Base-by-base conservation (phyloP, 768 basidiomycete genomes). In the Boletus rex-veris region DNA sequence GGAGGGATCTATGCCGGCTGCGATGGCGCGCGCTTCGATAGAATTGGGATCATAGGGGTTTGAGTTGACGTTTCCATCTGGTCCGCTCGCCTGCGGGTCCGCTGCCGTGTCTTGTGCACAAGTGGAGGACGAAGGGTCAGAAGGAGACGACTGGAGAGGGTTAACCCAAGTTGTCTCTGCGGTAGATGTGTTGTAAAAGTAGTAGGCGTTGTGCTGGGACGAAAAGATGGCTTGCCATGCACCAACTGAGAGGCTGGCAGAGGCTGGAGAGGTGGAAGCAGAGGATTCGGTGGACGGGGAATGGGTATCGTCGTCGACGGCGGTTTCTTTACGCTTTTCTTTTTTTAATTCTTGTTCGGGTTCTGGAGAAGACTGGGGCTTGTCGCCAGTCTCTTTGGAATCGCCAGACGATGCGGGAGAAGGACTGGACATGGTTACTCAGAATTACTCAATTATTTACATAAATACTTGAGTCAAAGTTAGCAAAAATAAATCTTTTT, bases 161-260 rank as follows among this genome's bases (percentile, higher is more conserved):
- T 92, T 92, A 28, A 74, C 73, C 91, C 91, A 92, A 3, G 90
- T 92, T 16, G 90, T 92, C 73, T 92, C 83, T 49, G 85, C 76
- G 0, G 90, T 91, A 55, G 73, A 68, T 10, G 82, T 53, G 70
- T 92, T 93, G 77, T 78, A 88, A 75, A 92, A 93, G 70, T 93
- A 93, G 72, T 93, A 93, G 10, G 88, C 78, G 69, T 81, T 87
- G 74, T 89, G 82, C 56, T 84, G 76, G 1, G 88, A 81, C 1
- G 90, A 84, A 72, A 78, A 92, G 30, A 93, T 79, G 36, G 90
- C 90, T 69, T 92, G 91, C 90, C 91, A 92, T 26, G 79, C 71
- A 49, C 64, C 63, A 16, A 61, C 63, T 18, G 66, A 65, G 50
- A 65, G 60, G 59, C 31, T 61, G 50, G 48, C 57, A 42, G 42